Evolutionary conservation across 805 yeast species (phyloP), one percentile per base, ranked within the genome.

Genomic region (Kregervanrija fluxuum): DNA sequence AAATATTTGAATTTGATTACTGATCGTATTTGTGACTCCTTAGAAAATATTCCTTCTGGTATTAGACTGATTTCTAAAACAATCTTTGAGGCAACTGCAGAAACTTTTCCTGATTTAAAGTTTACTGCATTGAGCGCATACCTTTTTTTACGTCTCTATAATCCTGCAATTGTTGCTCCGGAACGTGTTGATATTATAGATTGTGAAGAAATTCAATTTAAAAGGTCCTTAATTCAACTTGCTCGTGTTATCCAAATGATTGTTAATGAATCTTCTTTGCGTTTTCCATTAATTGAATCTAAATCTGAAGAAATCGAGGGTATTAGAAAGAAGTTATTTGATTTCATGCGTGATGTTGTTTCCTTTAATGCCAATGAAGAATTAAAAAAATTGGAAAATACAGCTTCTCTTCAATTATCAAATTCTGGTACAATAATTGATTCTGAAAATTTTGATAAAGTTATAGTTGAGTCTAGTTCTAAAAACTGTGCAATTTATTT

Each of bases 141-240:
- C 59, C 69, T 91, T 44, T 90, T 91, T 56, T 68, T 91, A 52
- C 67, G 95, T 45, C 79, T 83, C 49, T 73, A 84, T 48, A 85
- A 95, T 59, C 97, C 98, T 11, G 95, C 95, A 0, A 80, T 90
- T 53, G 90, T 90, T 11, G 80, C 88, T 32, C 97, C 97, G 0
- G 95, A 86, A 46, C 71, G 82, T 6, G 71, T 54, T 33, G 55
- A 54, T 17, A 58, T 65, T 39, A 46, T 54, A 2, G 28, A 49
- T 9, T 33, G 42, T 1, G 33, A 40, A 10, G 47, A 55, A 4
- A 43, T 48, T n/a, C 49, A 45, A 8, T 52, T 60, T 39, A 65
- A 88, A 49, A 73, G 95, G 50, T 76, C 87, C 0, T 72, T 86
- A 41, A 79, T 90, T 44, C 80, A 85, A 44, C 61, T 90, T 32